Conservation (phyloP, 352 stramenopile species). For the Phytophthora europaea region DNA sequence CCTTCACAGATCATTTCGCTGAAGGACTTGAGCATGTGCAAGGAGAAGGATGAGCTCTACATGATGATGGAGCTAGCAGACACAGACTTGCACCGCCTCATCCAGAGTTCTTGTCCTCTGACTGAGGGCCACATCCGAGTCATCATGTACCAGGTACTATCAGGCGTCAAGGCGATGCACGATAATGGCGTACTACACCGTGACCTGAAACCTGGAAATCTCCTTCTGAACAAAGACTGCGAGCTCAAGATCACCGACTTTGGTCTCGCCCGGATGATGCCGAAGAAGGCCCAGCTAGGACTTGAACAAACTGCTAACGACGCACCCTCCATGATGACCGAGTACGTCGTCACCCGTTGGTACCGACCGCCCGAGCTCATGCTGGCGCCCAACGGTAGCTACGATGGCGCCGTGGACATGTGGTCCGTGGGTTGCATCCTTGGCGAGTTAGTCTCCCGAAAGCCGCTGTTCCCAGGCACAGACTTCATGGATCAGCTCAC, state of each 20-base stretch:
- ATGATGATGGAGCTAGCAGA: conserved; percentile 97
- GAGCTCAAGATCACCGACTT: conserved; percentile 96
- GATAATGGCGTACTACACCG: conserved; percentile 94
- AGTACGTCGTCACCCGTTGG: conserved; percentile 94
- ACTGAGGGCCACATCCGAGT: conserved; percentile 86
- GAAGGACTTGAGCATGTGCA: conserved; percentile 92
- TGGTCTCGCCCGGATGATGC: conserved; percentile 91
- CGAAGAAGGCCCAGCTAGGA: conserved; percentile 42
- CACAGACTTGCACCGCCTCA: conserved; percentile 93
- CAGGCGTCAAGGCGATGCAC: conserved; percentile 93
- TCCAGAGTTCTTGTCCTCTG: conserved; percentile 89
- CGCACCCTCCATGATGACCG: conserved; percentile 81
- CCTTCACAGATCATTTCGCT: conserved; percentile 85
- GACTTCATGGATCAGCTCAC: conserved; percentile 91
- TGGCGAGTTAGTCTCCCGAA: conserved; percentile 88
- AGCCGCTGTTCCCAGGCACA: conserved; percentile 81
- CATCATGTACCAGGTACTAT: conserved; percentile 90
- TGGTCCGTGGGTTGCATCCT: conserved; percentile 94
- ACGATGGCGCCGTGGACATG: conserved; percentile 90
- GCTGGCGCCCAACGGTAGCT: conserved; percentile 91
- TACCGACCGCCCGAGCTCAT: conserved; percentile 95
- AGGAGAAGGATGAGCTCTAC: conserved; percentile 95
- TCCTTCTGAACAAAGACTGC: conserved; percentile 94
- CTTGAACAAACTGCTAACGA: conserved; percentile 24
- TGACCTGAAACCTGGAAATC: conserved; percentile 96